Conservation (phyloP, 345 rosid genomes). For the Eucalyptus rudis region DNA sequence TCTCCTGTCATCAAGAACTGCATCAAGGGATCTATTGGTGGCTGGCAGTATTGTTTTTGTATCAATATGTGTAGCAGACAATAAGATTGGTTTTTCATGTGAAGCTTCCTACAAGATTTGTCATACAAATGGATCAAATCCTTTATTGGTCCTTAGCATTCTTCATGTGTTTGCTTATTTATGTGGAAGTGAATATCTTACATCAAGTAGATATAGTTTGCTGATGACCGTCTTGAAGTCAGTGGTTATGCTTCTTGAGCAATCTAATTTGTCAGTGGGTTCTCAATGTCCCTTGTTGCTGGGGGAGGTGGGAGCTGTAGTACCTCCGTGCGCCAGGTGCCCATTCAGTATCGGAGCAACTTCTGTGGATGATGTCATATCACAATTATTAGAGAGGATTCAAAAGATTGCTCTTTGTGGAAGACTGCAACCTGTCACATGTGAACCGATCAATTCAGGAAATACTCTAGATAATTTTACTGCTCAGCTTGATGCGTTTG, state of each 20-base stretch:
- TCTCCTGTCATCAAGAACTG: constrained; percentile 17
- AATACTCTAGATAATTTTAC: neutral
- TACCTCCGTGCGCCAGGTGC: constrained; percentile 36
- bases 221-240: constrained; percentile 44
- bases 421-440: constrained; percentile 5
- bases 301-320: neutral
- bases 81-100: constrained; percentile 26
- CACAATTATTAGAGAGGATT: constrained; percentile 37
- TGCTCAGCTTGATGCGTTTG: neutral
- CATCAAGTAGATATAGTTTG: constrained; percentile 12
- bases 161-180: constrained; percentile 67
- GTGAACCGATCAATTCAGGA: neutral
- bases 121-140: constrained; percentile 9
- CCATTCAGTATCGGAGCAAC: constrained; percentile 45
- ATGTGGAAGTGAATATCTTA: constrained; percentile 38
- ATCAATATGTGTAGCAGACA: constrained; percentile 38
- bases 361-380: constrained; percentile 26
- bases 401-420: constrained; percentile 12
- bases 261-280: neutral
- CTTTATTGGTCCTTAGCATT: constrained; percentile 31
- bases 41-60: constrained; percentile 60
- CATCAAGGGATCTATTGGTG: constrained; percentile 48
- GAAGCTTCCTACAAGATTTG: constrained; percentile 57
- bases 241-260: constrained; percentile 38
- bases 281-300: constrained; percentile 1